These are phyloP conservation scores for Vachellia pachyceras DNA, from an alignment of 306 rosid species.

Conservation along the genomic window DNA sequence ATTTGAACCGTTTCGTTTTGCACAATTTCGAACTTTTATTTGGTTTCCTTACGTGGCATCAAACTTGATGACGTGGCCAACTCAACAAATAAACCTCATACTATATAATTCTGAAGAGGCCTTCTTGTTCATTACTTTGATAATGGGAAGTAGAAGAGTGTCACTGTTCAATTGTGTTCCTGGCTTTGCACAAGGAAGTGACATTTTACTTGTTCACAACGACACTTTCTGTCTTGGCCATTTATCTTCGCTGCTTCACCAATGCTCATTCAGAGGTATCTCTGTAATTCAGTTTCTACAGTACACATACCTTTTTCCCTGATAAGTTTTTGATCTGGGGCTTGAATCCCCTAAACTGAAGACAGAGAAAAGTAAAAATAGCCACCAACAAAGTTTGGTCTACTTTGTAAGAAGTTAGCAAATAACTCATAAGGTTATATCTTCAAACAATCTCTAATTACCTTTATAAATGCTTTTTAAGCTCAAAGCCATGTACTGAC, in stretches of 20 bases:
- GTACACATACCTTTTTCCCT: too few relatives aligned
- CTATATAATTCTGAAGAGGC: not conserved
- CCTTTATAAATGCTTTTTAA: too few relatives aligned
- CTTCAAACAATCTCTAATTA: too few relatives aligned
- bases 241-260: conserved; percentile 40
- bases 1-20: not conserved
- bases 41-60: not conserved
- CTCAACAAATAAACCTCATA: not conserved
- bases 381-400: too few relatives aligned
- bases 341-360: too few relatives aligned
- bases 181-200: conserved; percentile 46
- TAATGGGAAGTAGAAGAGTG: conserved; percentile 9
- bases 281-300: not conserved
- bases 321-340: too few relatives aligned
- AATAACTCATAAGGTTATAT: too few relatives aligned
- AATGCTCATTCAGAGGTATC: conserved; percentile 44
- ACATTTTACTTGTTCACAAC: conserved; percentile 51
- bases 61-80: not conserved
- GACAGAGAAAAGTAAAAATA: too few relatives aligned
- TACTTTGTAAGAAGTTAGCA: too few relatives aligned
- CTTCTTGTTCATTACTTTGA: not conserved
- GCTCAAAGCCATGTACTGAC: too few relatives aligned
- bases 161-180: conserved; percentile 35
- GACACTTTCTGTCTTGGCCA: conserved; percentile 35
- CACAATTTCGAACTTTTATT: not conserved